Base-by-base conservation (phyloP, 1,284 basidiomycete species). In the Takashimella koratensis region DNA sequence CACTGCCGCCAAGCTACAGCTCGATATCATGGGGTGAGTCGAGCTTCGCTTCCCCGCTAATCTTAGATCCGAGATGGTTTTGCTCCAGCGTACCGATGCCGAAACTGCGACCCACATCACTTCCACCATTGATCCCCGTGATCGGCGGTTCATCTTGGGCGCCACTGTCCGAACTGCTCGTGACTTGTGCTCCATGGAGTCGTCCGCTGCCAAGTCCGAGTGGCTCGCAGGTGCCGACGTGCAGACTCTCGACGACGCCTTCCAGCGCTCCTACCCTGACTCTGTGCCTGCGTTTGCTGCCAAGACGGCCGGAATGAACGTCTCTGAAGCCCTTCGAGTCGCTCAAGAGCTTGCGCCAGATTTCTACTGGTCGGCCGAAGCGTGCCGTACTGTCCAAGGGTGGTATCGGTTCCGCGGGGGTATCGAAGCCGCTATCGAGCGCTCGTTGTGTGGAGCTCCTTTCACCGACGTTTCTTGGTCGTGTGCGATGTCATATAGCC, bases 341-440 rank as follows among this genome's bases (percentile, higher is more conserved):
- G 91, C 90, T 13, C 79, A 80, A 47, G 84, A 87, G 46, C 82
- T 92, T 42, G 76, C 90, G 42, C 87, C 87, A 41, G 78, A 82
- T 47, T 76, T 94, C 13, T 84, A 81, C 69, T 96, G 92, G 91
- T 84, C 90, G 73, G 92, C 89, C 82, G 90, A 95, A 86, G 88
- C 86, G 49, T 90, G 92, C 5, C 83, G 92, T 40, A 96, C 92
- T 2, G 83, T 86, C 43, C 92, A 96, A 76, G 92, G 92, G 13
- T 95, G 93, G 76, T 91, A 93, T 71, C 90, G 90, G 74, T 90
- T 86, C 71, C 49, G 46, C 22, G 62, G 57, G 19, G 53, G 57
- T 44, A 19, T 59, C 8, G 54, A 84, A 77, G 82, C 88, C 4
- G 90, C 90, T n/a, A 83, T 91, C 70, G 86, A 86, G 66, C 86